phyloP scores from a whole-genome alignment of 2,329 filamentous ascomycete species.

The Pseudogymnoascus sp. region DNA sequence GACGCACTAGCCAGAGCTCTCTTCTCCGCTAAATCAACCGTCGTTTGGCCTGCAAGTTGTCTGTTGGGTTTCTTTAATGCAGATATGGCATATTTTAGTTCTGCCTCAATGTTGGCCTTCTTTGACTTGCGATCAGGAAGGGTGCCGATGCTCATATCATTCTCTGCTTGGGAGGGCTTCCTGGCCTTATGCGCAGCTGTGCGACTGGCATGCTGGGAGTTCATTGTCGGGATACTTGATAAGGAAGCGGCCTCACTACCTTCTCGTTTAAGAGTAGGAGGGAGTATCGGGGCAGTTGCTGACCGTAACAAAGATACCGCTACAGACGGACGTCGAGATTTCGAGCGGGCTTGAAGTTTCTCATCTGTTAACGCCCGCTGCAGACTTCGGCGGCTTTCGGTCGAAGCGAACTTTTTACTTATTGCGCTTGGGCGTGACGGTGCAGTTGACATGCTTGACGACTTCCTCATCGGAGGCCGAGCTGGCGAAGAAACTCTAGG shows the following conservation, averaged over 20 bases:
- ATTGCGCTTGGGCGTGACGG: slow-evolving; percentile 45
- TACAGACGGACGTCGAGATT: slow-evolving; percentile 48
- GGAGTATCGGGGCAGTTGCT: slow-evolving; percentile 53
- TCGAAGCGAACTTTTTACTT: slow-evolving; percentile 39
- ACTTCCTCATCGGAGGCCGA: slow-evolving; percentile 41
- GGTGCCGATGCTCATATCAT: slow-evolving; percentile 43
- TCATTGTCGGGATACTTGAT: slow-evolving; percentile 41
- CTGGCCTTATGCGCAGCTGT: slow-evolving; percentile 32
- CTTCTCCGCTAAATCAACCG: slow-evolving; percentile 60
- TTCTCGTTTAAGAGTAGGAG: slow-evolving; percentile 59
- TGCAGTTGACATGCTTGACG: slow-evolving; percentile 31
- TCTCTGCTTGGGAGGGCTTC: slow-evolving; percentile 42
- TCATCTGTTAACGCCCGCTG: slow-evolving; percentile 57
- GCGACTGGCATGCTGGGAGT: slow-evolving; percentile 33
- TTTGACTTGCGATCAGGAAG: slow-evolving; percentile 47
- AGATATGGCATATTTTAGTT: slow-evolving; percentile 66
- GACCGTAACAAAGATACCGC: slow-evolving; percentile 60
- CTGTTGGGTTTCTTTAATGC: slow-evolving; percentile 70
- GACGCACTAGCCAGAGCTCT: slow-evolving; percentile 42
- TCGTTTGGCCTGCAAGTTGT: slow-evolving; percentile 56
- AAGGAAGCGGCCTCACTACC: slow-evolving; percentile 50
- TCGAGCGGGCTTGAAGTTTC: slow-evolving; percentile 40
- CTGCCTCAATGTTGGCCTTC: slow-evolving; percentile 59
- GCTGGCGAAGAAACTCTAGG: slow-evolving; percentile 53
- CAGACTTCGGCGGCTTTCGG: slow-evolving; percentile 44